These are phyloP conservation scores for Amanita polypyramis DNA, from an alignment of 768 basidiomycete species.

Conservation along the genomic window DNA sequence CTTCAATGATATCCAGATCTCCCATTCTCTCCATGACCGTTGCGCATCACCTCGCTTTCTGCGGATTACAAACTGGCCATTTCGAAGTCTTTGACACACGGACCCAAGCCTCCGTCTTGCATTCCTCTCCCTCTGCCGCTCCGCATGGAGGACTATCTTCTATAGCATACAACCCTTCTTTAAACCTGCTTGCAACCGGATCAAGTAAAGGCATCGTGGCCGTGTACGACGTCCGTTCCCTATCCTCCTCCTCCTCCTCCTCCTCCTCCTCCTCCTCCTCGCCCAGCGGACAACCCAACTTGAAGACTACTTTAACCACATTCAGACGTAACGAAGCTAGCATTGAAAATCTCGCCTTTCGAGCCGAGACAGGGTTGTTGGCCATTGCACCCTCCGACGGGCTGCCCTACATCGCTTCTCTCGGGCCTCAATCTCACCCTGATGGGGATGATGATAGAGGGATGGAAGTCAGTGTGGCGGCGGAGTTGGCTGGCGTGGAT, in stretches of 20 bases:
- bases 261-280: no score
- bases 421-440: conserved; percentile 12
- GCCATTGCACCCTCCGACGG: conserved; percentile 49
- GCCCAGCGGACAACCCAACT: no score
- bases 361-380: conserved; percentile 18
- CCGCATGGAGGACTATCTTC: conserved; percentile 21
- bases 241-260: conserved; percentile 16
- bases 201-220: conserved; percentile 42
- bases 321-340: conserved; percentile 37
- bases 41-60: conserved; percentile 33
- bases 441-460: conserved; percentile 23
- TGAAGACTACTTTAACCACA: conserved; percentile 28
- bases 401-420: conserved; percentile 41
- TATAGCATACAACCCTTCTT: conserved; percentile 28
- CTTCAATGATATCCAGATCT: conserved; percentile 29
- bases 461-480: conserved; percentile 22
- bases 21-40: conserved; percentile 36
- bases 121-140: background rate
- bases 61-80: conserved; percentile 43
- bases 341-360: conserved; percentile 38
- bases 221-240: conserved; percentile 42
- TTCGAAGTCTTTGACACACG: conserved; percentile 49
- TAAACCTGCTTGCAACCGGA: conserved; percentile 47
- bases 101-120: conserved; percentile 16
- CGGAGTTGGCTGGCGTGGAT: conserved; percentile 49